Evolutionary conservation across 2,329 filamentous ascomycete genomes (phyloP), one percentile per base, ranked within the genome.

Genomic region (Myriosclerotinia scirpicola): DNA sequence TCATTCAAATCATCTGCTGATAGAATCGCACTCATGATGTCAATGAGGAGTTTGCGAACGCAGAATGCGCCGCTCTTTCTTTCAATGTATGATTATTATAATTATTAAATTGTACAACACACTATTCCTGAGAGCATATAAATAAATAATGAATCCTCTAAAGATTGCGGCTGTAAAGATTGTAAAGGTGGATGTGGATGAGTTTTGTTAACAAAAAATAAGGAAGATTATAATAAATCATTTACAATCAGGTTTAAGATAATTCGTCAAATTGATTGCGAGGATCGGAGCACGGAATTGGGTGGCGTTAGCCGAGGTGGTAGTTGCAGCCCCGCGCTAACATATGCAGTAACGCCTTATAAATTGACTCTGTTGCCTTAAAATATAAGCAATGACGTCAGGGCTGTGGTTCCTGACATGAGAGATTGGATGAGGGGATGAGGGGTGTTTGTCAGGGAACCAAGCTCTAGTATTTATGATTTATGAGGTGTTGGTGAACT

Each of bases 1-100:
- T 99, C 95, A 83, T 99, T 99, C 69, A 99, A 84, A 78, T 97
- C 93, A 82, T 99, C 94, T 75, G 90, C 90, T 66, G 93, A 98
- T 75, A 99, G 90, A 75, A 99, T 99, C 70, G 95, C 95, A 77
- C 93, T 97, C 95, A 99, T 99, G 70, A 78, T 82, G 56, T 54
- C 22, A 46, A 63, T n/a, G 20, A 38, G 9, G n/a, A 2, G n/a
- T 52, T 54, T 67, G 69, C 67, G 66, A 68, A 70, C 67, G 67
- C 70, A 54, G 26, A 44, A 66, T 54, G 69, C 72, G 71, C 67
- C 68, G 64, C 69, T n/a, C 17, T 65, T 46, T 46, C n/a, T 54
- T 64, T n/a, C 3, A 17, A 42, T 3, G 34, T 62, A 20, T 46
- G 38, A 36, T 48, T 48, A 22, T 30, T 62, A 12, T 26, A 11